phyloP scores from a whole-genome alignment of 192 early-diverging fungal species.

The Haplosporangium gracile region DNA sequence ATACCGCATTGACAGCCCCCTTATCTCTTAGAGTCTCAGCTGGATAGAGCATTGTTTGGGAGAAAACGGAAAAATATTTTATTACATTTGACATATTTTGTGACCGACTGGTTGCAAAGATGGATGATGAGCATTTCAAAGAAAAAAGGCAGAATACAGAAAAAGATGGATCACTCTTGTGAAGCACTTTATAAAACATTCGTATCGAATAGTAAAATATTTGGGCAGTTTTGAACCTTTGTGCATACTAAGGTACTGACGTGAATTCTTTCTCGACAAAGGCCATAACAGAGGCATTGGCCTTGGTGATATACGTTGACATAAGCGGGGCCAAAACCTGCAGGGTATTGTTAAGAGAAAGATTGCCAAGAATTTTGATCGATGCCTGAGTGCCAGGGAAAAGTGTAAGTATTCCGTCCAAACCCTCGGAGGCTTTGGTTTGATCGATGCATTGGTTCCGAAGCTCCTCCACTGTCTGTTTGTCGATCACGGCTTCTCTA shows the following conservation, averaged over 20 bases:
- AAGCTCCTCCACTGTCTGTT: slow-evolving; percentile 18
- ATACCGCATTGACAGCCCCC: too few species aligned
- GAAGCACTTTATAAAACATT: too few species aligned
- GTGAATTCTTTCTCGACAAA: slow-evolving; percentile 25
- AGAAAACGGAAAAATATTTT: too few species aligned
- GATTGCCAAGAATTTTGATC: slow-evolving; percentile 26
- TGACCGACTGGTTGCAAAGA: too few species aligned
- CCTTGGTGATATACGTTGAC: slow-evolving; percentile 27
- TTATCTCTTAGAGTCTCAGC: too few species aligned
- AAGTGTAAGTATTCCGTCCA: slow-evolving; percentile 15
- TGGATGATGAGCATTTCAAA: too few species aligned
- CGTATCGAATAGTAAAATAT: too few species aligned
- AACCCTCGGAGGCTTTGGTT: slow-evolving; percentile 19
- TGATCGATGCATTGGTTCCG: slow-evolving; percentile 12
- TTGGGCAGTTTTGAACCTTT: too few species aligned
- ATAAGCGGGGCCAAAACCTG: slow-evolving; percentile 24
- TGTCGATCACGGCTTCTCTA: slow-evolving; percentile 23
- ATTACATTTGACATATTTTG: too few species aligned
- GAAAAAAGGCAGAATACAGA: too few species aligned
- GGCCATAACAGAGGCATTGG: slow-evolving; percentile 23
- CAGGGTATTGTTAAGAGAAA: slow-evolving; percentile 18
- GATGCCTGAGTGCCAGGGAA: slow-evolving; percentile 16
- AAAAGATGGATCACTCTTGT: too few species aligned
- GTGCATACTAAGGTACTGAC: slow-evolving; percentile 8
- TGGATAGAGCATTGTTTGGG: too few species aligned